These are phyloP conservation scores for Helianthus tuberosus DNA, from an alignment of 129 eudicot genomes.

Conservation along the genomic window DNA sequence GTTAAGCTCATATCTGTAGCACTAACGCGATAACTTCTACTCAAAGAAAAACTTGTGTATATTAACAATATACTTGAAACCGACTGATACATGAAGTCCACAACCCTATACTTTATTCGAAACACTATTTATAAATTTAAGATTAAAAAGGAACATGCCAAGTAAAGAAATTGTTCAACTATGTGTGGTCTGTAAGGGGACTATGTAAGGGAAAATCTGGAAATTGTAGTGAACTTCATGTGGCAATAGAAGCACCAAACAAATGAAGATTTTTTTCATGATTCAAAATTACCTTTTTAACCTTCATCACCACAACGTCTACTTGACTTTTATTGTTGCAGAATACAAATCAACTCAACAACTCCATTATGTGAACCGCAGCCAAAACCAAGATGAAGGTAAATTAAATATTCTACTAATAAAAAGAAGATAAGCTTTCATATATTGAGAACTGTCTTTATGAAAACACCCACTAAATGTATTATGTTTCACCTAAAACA, in stretches of 20 bases:
- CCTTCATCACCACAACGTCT: conserved; percentile 8
- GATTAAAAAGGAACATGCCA: not conserved
- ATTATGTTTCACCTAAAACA: not conserved
- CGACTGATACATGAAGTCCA: no score
- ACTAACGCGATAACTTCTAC: no score
- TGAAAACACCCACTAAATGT: not conserved
- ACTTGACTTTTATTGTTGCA: not conserved
- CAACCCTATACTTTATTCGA: no score
- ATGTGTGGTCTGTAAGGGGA: not conserved
- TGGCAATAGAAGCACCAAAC: not conserved
- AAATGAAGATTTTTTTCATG: not conserved
- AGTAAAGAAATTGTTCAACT: not conserved
- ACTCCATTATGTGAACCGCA: conserved; percentile 29
- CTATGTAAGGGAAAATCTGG: not conserved
- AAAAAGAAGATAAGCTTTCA: not conserved
- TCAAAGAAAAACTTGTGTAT: no score
- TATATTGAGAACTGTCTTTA: not conserved
- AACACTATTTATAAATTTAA: not conserved
- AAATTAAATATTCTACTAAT: not conserved
- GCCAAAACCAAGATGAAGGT: conserved; percentile 12
- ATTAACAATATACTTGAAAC: no score
- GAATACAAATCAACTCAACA: conserved; percentile 14
- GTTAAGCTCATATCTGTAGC: no score
- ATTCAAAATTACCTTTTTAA: conserved; percentile 20
- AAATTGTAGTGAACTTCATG: not conserved